phyloP scores from a whole-genome alignment of 306 rosid species.

The Cicer judaicum region DNA sequence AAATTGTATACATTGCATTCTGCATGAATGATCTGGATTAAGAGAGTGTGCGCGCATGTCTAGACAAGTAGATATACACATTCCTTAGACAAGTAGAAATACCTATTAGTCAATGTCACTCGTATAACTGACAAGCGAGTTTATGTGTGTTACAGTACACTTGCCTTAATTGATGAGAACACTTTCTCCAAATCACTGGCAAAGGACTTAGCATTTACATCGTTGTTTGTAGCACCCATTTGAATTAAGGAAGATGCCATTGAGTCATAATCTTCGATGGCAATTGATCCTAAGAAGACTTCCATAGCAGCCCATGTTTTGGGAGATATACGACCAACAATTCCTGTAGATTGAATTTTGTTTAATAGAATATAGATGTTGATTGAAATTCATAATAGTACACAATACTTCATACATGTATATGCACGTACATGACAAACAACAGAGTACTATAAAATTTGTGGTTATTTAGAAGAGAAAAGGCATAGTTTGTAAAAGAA shows the following conservation, averaged over 20 bases:
- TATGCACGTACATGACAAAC: neutral
- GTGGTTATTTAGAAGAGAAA: neutral
- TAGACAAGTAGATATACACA: conserved; percentile 15
- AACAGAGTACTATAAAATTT: conserved; percentile 1
- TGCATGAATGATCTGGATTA: conserved; percentile 9
- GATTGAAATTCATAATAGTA: conserved; percentile 28
- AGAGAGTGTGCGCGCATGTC: neutral
- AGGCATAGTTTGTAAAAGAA: neutral
- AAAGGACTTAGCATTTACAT: conserved; percentile 74
- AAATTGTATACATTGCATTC: conserved; percentile 15
- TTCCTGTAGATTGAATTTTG: conserved; percentile 58
- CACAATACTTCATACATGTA: neutral
- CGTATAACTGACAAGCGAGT: neutral
- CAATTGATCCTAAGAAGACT: conserved; percentile 83
- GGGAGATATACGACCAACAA: conserved; percentile 91
- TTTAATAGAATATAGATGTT: conserved; percentile 25
- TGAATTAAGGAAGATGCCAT: conserved; percentile 93
- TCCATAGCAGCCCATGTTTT: conserved; percentile 99
- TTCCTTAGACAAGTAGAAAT: conserved; percentile 20
- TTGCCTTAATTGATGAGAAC: conserved; percentile 86
- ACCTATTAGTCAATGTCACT: neutral
- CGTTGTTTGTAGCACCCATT: conserved; percentile 89
- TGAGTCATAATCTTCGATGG: conserved; percentile 83
- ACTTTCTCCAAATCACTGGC: conserved; percentile 82
- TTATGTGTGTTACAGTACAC: conserved; percentile 44